These are phyloP conservation scores for Cladophialophora bantiana DNA, from an alignment of 2,329 filamentous ascomycete species.

Conservation along the genomic window DNA sequence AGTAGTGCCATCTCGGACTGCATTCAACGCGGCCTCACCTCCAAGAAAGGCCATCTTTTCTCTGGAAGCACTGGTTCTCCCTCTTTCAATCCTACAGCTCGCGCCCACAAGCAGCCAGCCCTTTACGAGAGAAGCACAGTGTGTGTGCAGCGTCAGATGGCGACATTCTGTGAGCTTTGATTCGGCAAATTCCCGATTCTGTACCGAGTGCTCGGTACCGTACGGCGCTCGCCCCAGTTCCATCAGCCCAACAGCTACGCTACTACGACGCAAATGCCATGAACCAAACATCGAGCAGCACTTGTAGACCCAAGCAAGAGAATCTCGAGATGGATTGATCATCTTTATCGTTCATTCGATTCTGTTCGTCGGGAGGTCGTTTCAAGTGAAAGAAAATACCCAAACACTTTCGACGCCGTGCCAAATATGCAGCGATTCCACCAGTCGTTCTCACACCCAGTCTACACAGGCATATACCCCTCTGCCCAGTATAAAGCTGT, in stretches of 20 bases:
- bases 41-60: not conserved
- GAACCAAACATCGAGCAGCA: not conserved
- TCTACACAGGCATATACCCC: constrained; percentile 13
- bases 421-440: constrained; percentile 19
- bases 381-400: constrained; percentile 2
- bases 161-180: not conserved
- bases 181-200: not conserved
- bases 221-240: not conserved
- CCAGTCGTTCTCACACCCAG: not conserved
- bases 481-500: not conserved
- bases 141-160: not conserved
- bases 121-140: not conserved
- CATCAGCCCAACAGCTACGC: not conserved
- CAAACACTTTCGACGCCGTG: constrained; percentile 16
- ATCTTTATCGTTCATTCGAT: not conserved
- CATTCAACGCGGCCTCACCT: not conserved
- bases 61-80: not conserved
- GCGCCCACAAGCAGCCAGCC: not conserved
- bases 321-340: not conserved
- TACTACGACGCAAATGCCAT: not conserved
- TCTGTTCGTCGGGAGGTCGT: constrained; percentile 18
- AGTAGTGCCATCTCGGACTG: too few relatives aligned
- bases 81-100: not conserved
- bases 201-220: not conserved
- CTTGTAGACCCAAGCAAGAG: not conserved